phyloP scores from a whole-genome alignment of 2,329 filamentous ascomycete species.

The Aspergillus ibericus region DNA sequence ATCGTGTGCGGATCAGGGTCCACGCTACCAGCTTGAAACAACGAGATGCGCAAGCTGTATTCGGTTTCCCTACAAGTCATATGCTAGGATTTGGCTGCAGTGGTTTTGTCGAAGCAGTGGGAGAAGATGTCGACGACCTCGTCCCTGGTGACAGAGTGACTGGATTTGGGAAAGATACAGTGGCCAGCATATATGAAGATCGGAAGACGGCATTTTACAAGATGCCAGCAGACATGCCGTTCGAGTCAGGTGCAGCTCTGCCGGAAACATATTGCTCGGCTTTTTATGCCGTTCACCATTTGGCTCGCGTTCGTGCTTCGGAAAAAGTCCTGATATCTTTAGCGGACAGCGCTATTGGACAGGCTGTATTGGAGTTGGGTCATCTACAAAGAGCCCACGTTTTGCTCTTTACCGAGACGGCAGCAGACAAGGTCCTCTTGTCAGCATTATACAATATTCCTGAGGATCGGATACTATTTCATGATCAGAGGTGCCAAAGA shows the following conservation, averaged over 20 bases:
- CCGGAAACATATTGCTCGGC: conserved; percentile 24
- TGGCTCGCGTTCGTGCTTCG: conserved; percentile 16
- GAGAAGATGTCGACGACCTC: conserved; percentile 16
- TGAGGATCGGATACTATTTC: conserved; percentile 14
- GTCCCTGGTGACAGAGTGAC: conserved; percentile 25
- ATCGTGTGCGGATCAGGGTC: conserved; percentile 15
- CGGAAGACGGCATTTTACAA: conserved; percentile 21
- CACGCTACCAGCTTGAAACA: conserved; percentile 34
- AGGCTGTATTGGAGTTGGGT: conserved; percentile 25
- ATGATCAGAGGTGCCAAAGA: conserved; percentile 4
- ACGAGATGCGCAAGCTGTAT: conserved; percentile 21
- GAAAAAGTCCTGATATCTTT: conserved; percentile 34
- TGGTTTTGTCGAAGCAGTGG: conserved; percentile 22
- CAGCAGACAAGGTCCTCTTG: background rate
- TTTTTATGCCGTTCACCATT: conserved; percentile 19
- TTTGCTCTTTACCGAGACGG: conserved; percentile 16
- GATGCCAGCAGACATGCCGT: conserved; percentile 19
- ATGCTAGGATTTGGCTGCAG: conserved; percentile 18
- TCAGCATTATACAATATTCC: conserved; percentile 10
- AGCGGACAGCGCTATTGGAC: conserved; percentile 23
- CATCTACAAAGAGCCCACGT: conserved; percentile 3
- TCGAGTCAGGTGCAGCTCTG: conserved; percentile 25
- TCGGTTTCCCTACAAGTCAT: background rate
- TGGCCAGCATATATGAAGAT: conserved; percentile 19
- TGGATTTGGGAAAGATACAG: conserved; percentile 20